Conservation (phyloP, 192 early-diverging fungal genomes). For the Podila epicladia region DNA sequence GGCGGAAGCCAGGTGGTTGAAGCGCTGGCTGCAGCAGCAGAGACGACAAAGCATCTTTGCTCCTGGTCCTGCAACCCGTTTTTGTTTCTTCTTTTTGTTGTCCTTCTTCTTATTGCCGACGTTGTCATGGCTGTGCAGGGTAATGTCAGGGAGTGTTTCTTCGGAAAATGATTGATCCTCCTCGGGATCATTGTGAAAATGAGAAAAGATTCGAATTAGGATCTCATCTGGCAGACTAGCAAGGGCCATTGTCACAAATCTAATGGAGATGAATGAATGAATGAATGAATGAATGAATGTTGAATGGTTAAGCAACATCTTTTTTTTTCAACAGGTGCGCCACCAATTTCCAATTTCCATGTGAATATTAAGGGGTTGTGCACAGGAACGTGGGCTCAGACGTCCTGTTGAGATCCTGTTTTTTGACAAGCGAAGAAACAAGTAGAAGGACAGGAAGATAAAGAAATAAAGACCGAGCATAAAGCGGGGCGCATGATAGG, state of each 20-base stretch:
- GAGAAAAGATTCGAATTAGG: constrained; percentile 21
- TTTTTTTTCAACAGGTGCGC: too few relatives aligned
- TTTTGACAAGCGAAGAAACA: too few relatives aligned
- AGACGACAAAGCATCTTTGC: constrained; percentile 30
- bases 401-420: too few relatives aligned
- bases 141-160: neutral
- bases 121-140: neutral
- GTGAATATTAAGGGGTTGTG: too few relatives aligned
- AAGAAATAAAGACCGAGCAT: too few relatives aligned
- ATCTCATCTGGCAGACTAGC: constrained; percentile 23
- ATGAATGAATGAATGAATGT: too few relatives aligned
- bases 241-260: neutral
- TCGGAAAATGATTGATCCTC: neutral
- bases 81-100: constrained; percentile 5
- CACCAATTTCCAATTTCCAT: too few relatives aligned
- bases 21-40: constrained; percentile 35
- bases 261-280: too few relatives aligned
- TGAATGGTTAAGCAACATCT: too few relatives aligned
- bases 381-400: too few relatives aligned
- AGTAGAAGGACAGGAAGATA: too few relatives aligned
- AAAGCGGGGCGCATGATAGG: too few relatives aligned
- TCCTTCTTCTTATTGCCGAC: neutral
- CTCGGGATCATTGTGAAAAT: neutral
- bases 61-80: constrained; percentile 15
- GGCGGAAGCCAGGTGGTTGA: constrained; percentile 45